A percentile compares a stretch with the other conserved stretches of the same genome.
Evolutionary conservation across 2,329 filamentous ascomycete species (phyloP).

Genomic region (Cladophialophora carrionii): DNA sequence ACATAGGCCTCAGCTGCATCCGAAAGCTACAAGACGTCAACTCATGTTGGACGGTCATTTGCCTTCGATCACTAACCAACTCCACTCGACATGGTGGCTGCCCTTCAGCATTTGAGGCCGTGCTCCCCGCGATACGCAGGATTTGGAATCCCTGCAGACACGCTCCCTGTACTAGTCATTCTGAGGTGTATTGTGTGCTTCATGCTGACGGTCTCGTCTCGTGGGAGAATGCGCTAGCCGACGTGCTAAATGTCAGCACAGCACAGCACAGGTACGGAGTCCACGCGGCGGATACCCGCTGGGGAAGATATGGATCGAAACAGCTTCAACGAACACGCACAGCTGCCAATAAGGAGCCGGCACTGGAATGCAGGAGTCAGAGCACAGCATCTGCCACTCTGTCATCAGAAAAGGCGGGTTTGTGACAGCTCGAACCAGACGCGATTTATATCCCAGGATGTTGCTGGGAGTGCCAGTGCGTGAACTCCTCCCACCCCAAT

Average conservation of each 20-base stretch:
- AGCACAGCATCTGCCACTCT: background rate
- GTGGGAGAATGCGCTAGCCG: background rate
- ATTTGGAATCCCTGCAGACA: background rate
- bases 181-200: background rate
- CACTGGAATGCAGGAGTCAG: background rate
- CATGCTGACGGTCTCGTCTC: background rate
- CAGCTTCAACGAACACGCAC: background rate
- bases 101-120: background rate
- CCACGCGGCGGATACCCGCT: background rate
- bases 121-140: too few species aligned
- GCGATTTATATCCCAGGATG: background rate
- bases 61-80: background rate
- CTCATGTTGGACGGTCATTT: background rate
- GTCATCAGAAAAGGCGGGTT: background rate
- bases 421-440: background rate
- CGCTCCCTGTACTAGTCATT: background rate
- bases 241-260: background rate
- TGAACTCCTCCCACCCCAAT: background rate
- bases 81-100: background rate
- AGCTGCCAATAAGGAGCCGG: background rate
- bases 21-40: background rate
- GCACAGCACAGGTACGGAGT: too few species aligned
- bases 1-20: background rate
- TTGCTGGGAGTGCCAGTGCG: background rate
- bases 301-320: background rate